A percentile compares a stretch with the other conserved stretches of the same genome.
phyloP scores from a whole-genome alignment of 495 filamentous ascomycete species.

The Xylaria venustula region DNA sequence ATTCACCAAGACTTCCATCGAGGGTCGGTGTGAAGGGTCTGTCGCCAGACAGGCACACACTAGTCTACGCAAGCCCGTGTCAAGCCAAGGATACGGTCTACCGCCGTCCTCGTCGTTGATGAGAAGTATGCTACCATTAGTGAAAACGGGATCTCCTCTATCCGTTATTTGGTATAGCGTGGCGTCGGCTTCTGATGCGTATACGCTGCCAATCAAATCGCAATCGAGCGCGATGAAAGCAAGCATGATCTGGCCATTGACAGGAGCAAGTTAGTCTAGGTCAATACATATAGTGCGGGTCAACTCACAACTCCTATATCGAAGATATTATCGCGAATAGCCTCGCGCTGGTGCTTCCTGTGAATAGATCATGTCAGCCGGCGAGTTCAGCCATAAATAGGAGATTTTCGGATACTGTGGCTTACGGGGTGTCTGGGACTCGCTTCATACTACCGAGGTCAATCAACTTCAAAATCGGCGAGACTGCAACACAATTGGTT shows the following conservation, averaged over 20 bases:
- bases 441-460: neutral
- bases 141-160: neutral
- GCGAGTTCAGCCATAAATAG: neutral
- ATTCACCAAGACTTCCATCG: neutral
- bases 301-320: conserved; percentile 1
- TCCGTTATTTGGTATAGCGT: neutral
- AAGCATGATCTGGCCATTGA: neutral
- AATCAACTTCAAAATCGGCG: neutral
- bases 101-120: neutral
- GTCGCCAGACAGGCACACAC: neutral
- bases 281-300: neutral
- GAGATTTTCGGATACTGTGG: neutral
- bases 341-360: neutral
- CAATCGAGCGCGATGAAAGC: neutral
- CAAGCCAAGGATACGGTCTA: neutral
- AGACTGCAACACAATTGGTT: neutral
- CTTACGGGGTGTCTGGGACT: neutral
- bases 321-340: neutral
- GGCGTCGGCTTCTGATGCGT: neutral
- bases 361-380: neutral
- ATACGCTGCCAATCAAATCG: neutral
- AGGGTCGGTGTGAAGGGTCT: neutral
- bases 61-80: neutral
- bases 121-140: neutral
- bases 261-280: neutral